Evolutionary conservation across 2,329 filamentous ascomycete genomes (phyloP).

Genomic region (Penicillium digitatum): DNA sequence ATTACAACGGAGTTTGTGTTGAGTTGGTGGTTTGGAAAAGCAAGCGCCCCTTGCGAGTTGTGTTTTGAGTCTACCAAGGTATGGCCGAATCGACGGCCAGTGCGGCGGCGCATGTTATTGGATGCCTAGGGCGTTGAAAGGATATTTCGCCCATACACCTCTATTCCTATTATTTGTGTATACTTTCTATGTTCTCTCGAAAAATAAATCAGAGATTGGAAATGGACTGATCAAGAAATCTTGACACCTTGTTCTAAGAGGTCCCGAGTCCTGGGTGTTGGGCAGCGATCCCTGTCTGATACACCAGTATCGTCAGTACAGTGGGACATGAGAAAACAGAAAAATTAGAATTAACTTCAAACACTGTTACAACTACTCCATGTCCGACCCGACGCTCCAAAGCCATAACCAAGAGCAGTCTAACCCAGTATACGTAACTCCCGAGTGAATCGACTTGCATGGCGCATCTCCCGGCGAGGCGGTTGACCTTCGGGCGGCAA

Average conservation of each 20-base stretch:
- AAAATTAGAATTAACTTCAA: background rate
- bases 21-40: background rate
- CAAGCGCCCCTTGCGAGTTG: conserved; percentile 15
- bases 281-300: background rate
- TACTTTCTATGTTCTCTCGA: background rate
- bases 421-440: background rate
- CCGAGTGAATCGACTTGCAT: conserved; percentile 3
- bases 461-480: conserved; percentile 8
- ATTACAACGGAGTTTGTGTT: conserved; percentile 7
- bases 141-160: background rate
- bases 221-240: background rate
- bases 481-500: conserved; percentile 13
- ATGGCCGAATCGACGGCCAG: background rate
- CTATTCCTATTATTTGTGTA: background rate
- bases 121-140: conserved; percentile 2
- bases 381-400: background rate
- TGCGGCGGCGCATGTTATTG: conserved; percentile 3
- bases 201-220: background rate
- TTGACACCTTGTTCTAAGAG: background rate
- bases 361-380: background rate
- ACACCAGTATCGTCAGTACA: background rate
- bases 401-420: background rate
- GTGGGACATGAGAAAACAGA: background rate
- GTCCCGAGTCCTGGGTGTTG: background rate
- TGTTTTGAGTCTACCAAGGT: background rate